Conservation (phyloP, 495 filamentous ascomycete species). For the Bacidia rubella region DNA sequence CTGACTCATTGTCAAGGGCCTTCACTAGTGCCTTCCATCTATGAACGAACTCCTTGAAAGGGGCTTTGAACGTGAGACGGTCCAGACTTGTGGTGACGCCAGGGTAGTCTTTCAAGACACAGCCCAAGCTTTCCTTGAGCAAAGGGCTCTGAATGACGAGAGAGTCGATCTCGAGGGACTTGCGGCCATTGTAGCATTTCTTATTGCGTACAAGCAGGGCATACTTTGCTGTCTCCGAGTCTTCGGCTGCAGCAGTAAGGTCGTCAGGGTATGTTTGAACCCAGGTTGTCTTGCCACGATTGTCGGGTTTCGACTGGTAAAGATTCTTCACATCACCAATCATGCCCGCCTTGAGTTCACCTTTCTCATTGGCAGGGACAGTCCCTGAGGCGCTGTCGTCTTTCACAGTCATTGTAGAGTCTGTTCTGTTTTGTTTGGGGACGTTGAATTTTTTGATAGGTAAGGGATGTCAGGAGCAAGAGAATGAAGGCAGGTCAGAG, state of each 20-base stretch:
- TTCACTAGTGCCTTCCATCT: slow-evolving; percentile 44
- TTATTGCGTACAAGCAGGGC: slow-evolving; percentile 40
- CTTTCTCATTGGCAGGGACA: background rate
- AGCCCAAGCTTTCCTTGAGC: slow-evolving; percentile 41
- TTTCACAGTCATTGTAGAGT: background rate
- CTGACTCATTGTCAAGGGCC: slow-evolving; percentile 33
- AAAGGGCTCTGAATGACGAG: slow-evolving; percentile 53
- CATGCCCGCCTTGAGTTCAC: slow-evolving; percentile 11
- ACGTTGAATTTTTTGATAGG: no score
- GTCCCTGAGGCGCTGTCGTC: background rate
- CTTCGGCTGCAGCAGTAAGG: slow-evolving; percentile 35
- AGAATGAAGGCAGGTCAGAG: background rate
- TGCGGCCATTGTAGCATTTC: slow-evolving; percentile 41
- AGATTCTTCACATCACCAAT: slow-evolving; percentile 19
- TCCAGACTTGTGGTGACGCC: slow-evolving; percentile 48
- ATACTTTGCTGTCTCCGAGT: slow-evolving; percentile 36
- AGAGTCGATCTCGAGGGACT: slow-evolving; percentile 44
- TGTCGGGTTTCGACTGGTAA: slow-evolving; percentile 21
- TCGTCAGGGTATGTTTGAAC: slow-evolving; percentile 30
- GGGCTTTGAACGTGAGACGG: slow-evolving; percentile 43
- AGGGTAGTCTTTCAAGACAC: slow-evolving; percentile 47
- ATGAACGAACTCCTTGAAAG: slow-evolving; percentile 53
- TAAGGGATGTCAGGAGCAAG: background rate
- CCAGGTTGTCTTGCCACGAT: slow-evolving; percentile 19
- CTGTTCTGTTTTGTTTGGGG: no score